A percentile compares a stretch with the other conserved stretches of the same genome.
Evolutionary conservation across 2,329 filamentous ascomycete species (phyloP).

Genomic region (Aspergillus sp.): DNA sequence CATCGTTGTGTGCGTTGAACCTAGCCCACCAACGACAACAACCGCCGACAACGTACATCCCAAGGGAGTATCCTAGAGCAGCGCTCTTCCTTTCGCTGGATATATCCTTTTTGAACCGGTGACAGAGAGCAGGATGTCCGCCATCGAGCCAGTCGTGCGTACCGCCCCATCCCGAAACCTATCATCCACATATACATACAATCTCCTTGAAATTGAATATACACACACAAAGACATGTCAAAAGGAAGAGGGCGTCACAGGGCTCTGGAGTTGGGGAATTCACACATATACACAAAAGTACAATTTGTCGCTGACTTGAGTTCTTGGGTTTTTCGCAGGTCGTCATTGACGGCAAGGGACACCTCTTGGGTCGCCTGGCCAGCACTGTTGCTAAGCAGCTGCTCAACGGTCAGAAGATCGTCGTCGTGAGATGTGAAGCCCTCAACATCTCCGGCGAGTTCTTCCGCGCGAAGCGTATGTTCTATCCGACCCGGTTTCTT

Average conservation of each 20-base stretch:
- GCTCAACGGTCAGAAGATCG: slow-evolving; percentile 98
- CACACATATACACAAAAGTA: neutral
- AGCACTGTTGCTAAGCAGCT: slow-evolving; percentile 99
- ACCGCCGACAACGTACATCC: slow-evolving; percentile 49
- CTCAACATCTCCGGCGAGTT: slow-evolving; percentile 99
- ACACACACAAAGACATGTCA: neutral
- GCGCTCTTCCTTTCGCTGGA: slow-evolving; percentile 43
- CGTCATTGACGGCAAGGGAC: slow-evolving; percentile 99
- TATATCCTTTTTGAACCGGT: slow-evolving; percentile 45
- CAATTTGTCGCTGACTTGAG: slow-evolving; percentile 43
- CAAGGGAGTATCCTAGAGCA: slow-evolving; percentile 45
- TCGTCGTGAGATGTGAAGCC: slow-evolving; percentile 96
- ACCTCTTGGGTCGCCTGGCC: slow-evolving; percentile 98
- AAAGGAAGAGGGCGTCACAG: neutral
- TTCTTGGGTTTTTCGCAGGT: slow-evolving; percentile 61
- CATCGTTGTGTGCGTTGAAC: slow-evolving; percentile 46
- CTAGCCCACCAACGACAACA: slow-evolving; percentile 48
- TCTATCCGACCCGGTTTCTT: slow-evolving; percentile 31
- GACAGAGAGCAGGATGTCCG: slow-evolving; percentile 60
- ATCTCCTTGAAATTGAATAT: neutral
- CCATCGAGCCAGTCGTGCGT: slow-evolving; percentile 68
- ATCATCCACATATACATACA: neutral
- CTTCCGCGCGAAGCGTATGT: slow-evolving; percentile 99
- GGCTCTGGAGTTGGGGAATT: neutral
- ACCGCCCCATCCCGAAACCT: slow-evolving; percentile 17